Base-by-base conservation (phyloP, 257 asterid species). In the Jaltomata sinuosa region DNA sequence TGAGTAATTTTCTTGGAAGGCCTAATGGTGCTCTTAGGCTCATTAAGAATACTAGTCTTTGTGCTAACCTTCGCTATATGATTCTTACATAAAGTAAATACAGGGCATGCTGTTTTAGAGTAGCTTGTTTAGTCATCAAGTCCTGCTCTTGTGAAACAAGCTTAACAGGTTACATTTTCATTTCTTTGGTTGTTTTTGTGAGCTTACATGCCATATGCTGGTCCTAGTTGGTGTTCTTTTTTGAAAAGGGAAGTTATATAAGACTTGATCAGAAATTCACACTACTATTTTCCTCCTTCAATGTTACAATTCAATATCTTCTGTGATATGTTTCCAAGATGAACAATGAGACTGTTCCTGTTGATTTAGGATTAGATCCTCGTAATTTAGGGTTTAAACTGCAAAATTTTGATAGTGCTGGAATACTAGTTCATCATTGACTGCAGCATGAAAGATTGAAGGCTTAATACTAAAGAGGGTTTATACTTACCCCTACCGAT, bases 401-500 rank as follows among this genome's bases (percentile, higher is more conserved):
- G 81, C 61, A 76, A 61, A 47, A 22, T 42, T 42, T 76, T 27
- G 3, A 4, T 10, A 45, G 61, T 42, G 45, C 42, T 40, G 69
- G 21, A 52, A 71, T 16, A 21, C 72, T 19, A 52, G 42, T 47
- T 76, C 61, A 76, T 76, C 61, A 45, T 76, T 47, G 81, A 49
- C 53, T 25, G 55, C 36, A 81, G 25, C 36, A 59, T 59, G 74
- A 55, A 59, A 81, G 1, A 40, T 54, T 54, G 34, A 32, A 34
- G 36, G 68, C 61, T 50, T 12, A 18, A 25, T 57, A 64, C 69
- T 78, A 79, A 40, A 27, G 19, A 45, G 40, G 80, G 62, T 50
- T 11, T n/a, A 40, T 62, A 81, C 94, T 85, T 38, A 89, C 94
- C 87, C 91, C 91, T 22, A 87, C 82, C 29, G 91, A 55, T 61